Percentiles rank a stretch among this genome's conserved stretches.
Conservation (phyloP, 805 yeast species). For the Ogataea zsoltii region DNA sequence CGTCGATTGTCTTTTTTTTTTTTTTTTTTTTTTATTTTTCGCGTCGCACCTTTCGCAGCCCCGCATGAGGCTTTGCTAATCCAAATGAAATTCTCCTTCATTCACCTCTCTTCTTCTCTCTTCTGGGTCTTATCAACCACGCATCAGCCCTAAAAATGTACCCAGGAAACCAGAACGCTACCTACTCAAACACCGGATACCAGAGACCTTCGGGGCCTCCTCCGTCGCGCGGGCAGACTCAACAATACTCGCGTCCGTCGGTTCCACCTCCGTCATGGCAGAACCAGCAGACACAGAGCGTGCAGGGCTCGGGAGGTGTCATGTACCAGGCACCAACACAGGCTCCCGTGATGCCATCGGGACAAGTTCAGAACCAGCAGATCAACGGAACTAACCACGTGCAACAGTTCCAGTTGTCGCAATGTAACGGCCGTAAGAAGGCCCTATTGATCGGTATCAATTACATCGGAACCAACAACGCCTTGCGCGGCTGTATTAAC, state of each 20-base stretch:
- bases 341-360: constrained; percentile 23
- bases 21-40: too few relatives aligned
- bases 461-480: constrained; percentile 63
- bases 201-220: constrained; percentile 26
- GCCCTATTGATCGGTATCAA: constrained; percentile 80
- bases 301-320: constrained; percentile 7
- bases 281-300: constrained; percentile 11
- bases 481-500: constrained; percentile 76
- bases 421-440: constrained; percentile 70
- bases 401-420: constrained; percentile 53
- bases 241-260: constrained; percentile 12
- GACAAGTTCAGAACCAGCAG: constrained; percentile 21
- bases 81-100: constrained; percentile 1
- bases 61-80: constrained; percentile 4
- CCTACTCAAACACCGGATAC: constrained; percentile 15
- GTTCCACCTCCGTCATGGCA: constrained; percentile 20
- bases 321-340: constrained; percentile 15
- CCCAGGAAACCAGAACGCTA: constrained; percentile 22
- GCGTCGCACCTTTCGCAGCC: background rate
- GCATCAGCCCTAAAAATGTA: constrained; percentile 10
- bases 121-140: too few relatives aligned
- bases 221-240: constrained; percentile 6
- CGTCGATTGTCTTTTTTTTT: too few relatives aligned
- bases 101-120: too few relatives aligned
- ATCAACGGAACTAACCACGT: constrained; percentile 35